These are phyloP conservation scores for Scedosporium minutisporum DNA, from an alignment of 2,329 filamentous ascomycete genomes.

Conservation along the genomic window DNA sequence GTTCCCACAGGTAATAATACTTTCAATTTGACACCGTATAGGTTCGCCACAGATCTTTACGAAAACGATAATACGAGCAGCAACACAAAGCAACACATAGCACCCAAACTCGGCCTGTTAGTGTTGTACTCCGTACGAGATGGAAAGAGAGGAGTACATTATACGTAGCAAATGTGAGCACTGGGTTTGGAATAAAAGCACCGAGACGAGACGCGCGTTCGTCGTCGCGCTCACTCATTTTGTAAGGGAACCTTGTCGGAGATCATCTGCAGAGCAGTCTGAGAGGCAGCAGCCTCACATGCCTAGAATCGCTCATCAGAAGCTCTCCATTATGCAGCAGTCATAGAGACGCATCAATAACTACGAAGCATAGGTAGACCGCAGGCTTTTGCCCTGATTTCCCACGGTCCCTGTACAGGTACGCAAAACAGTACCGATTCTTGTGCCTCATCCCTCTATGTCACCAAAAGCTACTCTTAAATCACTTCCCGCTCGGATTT, in stretches of 20 bases:
- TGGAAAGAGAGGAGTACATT: background rate
- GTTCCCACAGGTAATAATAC: no score
- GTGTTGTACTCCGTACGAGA: background rate
- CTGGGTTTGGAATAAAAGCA: background rate
- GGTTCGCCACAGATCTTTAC: background rate
- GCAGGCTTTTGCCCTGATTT: no score
- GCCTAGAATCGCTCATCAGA: no score
- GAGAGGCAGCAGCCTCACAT: background rate
- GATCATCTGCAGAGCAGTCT: background rate
- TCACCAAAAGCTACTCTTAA: no score
- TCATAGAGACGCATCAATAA: no score
- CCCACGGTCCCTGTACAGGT: no score
- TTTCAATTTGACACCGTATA: no score
- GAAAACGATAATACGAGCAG: background rate
- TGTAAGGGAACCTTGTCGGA: background rate
- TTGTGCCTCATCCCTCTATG: no score
- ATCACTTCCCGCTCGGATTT: no score
- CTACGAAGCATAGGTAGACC: no score
- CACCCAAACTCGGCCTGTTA: background rate
- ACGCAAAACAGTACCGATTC: no score
- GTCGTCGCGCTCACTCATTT: background rate
- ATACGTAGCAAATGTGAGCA: background rate
- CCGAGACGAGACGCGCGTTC: conserved; percentile 1
- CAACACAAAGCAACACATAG: background rate
- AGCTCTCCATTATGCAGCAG: no score